Conservation (phyloP, 2,329 filamentous ascomycete species). For the Colletotrichum tamarilloi region DNA sequence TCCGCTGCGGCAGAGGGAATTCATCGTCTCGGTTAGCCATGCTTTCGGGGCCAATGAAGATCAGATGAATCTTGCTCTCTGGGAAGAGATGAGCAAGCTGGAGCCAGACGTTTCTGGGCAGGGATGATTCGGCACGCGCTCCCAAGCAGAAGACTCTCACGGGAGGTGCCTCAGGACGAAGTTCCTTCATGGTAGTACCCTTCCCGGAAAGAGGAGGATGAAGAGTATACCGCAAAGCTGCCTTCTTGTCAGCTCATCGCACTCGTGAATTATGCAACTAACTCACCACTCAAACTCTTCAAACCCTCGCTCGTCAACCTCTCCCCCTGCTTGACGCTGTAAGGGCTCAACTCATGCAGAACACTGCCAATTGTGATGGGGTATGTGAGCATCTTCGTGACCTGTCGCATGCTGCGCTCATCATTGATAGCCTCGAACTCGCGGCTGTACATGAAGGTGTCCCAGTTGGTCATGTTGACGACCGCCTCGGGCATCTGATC, state of each 20-base stretch:
- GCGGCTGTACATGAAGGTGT: conserved; percentile 93
- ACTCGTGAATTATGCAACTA: background rate
- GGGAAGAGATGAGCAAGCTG: conserved; percentile 96
- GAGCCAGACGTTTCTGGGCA: conserved; percentile 93
- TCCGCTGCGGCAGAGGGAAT: conserved; percentile 89
- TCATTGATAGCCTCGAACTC: conserved; percentile 93
- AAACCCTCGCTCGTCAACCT: conserved; percentile 88
- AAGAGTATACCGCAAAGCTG: conserved; percentile 91
- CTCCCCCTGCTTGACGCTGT: conserved; percentile 79
- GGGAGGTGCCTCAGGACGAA: conserved; percentile 86
- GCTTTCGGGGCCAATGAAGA: conserved; percentile 95
- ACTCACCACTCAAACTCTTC: conserved; percentile 90
- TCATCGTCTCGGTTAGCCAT: conserved; percentile 96
- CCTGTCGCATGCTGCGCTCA: conserved; percentile 90
- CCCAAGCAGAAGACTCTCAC: conserved; percentile 94
- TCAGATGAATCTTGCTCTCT: conserved; percentile 86
- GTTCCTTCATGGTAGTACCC: conserved; percentile 78
- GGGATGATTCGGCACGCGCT: conserved; percentile 95
- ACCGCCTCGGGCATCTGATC: conserved; percentile 91
- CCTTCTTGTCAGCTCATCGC: conserved; percentile 1
- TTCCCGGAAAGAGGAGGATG: conserved; percentile 87
- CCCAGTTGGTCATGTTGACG: conserved; percentile 99
- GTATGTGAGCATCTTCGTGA: conserved; percentile 92
- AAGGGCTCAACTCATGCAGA: conserved; percentile 93
- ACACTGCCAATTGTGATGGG: conserved; percentile 92